Evolutionary conservation across 129 eudicot species (phyloP).

Genomic region (Chrysanthemum makinoi): DNA sequence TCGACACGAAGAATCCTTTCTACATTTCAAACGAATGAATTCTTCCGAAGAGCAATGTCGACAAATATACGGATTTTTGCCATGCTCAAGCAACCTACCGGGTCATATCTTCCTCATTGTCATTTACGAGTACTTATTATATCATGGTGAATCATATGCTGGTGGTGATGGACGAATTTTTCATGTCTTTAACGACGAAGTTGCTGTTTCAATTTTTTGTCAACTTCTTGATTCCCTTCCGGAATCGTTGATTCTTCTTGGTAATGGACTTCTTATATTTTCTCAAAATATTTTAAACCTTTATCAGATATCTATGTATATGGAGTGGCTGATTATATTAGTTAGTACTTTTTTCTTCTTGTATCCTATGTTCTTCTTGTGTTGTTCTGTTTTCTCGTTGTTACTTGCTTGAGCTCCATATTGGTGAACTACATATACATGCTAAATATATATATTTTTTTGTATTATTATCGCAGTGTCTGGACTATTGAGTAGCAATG

Average conservation of each 20-base stretch:
- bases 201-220: background rate
- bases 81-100: background rate
- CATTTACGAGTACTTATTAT: background rate
- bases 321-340: no score
- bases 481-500: constrained; percentile 41
- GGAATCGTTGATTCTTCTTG: background rate
- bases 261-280: background rate
- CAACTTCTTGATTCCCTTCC: background rate
- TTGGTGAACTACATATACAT: no score
- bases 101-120: constrained; percentile 7
- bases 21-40: background rate
- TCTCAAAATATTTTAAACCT: no score
- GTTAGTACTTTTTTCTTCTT: no score
- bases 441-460: background rate
- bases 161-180: background rate
- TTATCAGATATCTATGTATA: no score
- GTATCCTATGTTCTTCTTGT: no score
- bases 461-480: constrained; percentile 9
- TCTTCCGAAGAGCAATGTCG: background rate
- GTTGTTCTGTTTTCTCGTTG: no score
- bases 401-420: no score
- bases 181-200: background rate
- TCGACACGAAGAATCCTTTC: constrained; percentile 1
- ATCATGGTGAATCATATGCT: background rate
- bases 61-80: background rate